Conservation (phyloP, 495 filamentous ascomycete species). For the Elaphomyces granulatus region DNA sequence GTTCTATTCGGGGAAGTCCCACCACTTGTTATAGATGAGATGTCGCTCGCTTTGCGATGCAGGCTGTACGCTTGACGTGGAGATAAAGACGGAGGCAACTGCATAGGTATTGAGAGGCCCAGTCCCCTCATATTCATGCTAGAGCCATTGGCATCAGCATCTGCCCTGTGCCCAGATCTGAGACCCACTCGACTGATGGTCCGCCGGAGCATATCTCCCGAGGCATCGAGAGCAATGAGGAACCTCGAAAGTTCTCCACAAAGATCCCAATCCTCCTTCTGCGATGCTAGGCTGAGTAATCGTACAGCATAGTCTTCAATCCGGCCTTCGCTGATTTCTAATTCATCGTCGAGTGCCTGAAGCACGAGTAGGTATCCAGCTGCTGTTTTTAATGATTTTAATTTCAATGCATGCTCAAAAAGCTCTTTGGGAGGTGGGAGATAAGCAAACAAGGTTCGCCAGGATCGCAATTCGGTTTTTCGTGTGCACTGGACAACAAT, state of each 20-base stretch:
- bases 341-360: conserved; percentile 79
- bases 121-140: conserved; percentile 24
- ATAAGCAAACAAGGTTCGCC: conserved; percentile 83
- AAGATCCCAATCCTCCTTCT: conserved; percentile 85
- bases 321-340: conserved; percentile 49
- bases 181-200: conserved; percentile 57
- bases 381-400: conserved; percentile 82
- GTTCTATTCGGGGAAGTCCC: conserved; percentile 2
- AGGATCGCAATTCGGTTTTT: conserved; percentile 90
- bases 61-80: conserved; percentile 4
- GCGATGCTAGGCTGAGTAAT: conserved; percentile 65
- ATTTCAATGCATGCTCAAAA: conserved; percentile 78
- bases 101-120: conserved; percentile 23
- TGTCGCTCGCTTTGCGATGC: conserved; percentile 5
- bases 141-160: conserved; percentile 12
- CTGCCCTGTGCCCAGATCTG: conserved; percentile 9
- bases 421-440: conserved; percentile 79
- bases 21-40: conserved; percentile 3
- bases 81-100: conserved; percentile 19
- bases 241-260: conserved; percentile 93
- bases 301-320: conserved; percentile 53
- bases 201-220: conserved; percentile 64
- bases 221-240: conserved; percentile 79
- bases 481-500: conserved; percentile 95
- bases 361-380: conserved; percentile 93